Conservation (phyloP, 768 basidiomycete species). For the Suillus fuscotomentosus region DNA sequence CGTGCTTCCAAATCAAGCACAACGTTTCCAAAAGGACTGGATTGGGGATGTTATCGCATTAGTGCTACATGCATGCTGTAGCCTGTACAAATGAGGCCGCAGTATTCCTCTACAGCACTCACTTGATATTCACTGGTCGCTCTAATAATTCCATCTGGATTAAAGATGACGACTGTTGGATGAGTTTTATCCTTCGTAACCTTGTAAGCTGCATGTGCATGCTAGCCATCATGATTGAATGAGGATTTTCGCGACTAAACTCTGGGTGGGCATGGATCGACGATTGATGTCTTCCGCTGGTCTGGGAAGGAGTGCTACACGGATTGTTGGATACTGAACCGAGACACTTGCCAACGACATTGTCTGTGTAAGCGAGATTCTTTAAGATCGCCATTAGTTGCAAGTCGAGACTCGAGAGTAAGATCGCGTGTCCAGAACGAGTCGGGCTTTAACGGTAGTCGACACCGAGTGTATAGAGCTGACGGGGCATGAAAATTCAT, state of each 20-base stretch:
- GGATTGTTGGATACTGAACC: neutral
- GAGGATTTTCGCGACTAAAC: neutral
- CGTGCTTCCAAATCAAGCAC: constrained; percentile 3
- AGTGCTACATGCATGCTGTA: constrained; percentile 14
- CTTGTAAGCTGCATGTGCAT: neutral
- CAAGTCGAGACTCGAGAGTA: neutral
- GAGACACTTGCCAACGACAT: neutral
- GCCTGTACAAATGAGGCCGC: no score
- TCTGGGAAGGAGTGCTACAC: neutral
- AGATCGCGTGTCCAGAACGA: neutral
- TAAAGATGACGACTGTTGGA: no score
- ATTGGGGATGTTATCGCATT: constrained; percentile 52
- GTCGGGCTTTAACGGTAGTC: neutral
- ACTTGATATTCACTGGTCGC: no score
- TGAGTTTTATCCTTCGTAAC: neutral
- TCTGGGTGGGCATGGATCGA: neutral
- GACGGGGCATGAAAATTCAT: neutral
- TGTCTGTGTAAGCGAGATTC: neutral
- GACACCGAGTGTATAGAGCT: neutral
- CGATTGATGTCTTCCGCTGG: neutral
- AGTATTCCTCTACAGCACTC: no score
- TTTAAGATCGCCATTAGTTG: neutral
- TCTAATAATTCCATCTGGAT: no score
- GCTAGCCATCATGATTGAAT: neutral
- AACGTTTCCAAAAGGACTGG: constrained; percentile 43